Base-by-base conservation (phyloP, 345 rosid species). In the Gynandropsis gynandra region DNA sequence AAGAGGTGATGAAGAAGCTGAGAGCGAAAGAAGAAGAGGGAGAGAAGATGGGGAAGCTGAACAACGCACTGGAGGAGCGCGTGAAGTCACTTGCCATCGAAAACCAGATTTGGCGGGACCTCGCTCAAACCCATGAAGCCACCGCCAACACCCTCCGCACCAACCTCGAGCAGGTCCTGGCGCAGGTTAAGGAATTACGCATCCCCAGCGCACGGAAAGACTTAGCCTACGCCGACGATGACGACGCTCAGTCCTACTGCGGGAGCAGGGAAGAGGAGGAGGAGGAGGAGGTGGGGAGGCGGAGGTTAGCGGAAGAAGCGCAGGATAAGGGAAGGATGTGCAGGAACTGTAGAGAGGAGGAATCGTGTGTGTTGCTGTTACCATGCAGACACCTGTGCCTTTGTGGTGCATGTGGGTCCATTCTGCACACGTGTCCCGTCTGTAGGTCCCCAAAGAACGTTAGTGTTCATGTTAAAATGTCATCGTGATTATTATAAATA, bases 331-430 rank as follows among this genome's bases (percentile, higher is more conserved):
- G 17, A 10, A 68, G 73, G 67, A 13, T 64, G 75, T 82, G 95
- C 49, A 70, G 82, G 58, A 80, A 66, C 53, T 87, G 96, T 54
- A 49, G 80, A 56, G 68, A 66, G 60, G 76, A 69, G 59, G 94
- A 81, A 64, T 66, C 93, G 36, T 69, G 89, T 37, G 94, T 83
- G 63, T 58, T 87, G 82, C 48, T 87, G 17, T 60, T 87, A 69
- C 96, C 96, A 34, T 87, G 96, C 61, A 72, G 96, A 78, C 96
- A 87, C 59, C 55, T 87, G 58, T 81, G 93, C 65, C 44, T 87
- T 66, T 83, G 89, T 57, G 73, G 80, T 29, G 63, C 31, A 0
- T 83, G 93, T 36, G 94, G 79, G 65, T 77, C 82, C 24, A 66
- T 37, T 37, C 69, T 75, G 8, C 74, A 76, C 57, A 52, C 72